A percentile compares a stretch with the other conserved stretches of the same genome.
Conservation (phyloP, 108 stramenopile species). For the Skeletonema menzelii region DNA sequence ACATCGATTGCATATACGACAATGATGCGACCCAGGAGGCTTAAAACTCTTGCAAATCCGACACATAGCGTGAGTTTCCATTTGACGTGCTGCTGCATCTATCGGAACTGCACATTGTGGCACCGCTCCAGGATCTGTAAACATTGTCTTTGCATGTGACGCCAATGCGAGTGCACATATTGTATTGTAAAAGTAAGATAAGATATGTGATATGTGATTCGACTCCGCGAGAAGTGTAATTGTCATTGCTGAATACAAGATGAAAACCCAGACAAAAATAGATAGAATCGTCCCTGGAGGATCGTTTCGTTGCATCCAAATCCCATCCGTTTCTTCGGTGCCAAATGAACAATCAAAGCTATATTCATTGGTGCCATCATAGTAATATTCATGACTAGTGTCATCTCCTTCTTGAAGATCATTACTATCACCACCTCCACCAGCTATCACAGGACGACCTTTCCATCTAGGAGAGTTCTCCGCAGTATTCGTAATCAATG, state of each 20-base stretch:
- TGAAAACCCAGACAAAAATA: slow-evolving; percentile 59
- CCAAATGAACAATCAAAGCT: slow-evolving; percentile 34
- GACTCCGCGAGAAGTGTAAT: slow-evolving; percentile 62
- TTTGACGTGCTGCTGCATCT: slow-evolving; percentile 55
- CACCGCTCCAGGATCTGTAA: slow-evolving; percentile 93
- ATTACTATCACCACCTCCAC: neutral
- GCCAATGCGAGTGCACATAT: slow-evolving; percentile 66
- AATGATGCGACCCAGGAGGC: slow-evolving; percentile 92
- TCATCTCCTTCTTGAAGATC: neutral
- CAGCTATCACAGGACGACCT: neutral
- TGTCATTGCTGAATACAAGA: slow-evolving; percentile 67
- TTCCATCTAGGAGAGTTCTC: neutral
- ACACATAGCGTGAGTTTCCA: slow-evolving; percentile 70
- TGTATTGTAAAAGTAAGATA: slow-evolving; percentile 59
- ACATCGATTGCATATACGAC: slow-evolving; percentile 95
- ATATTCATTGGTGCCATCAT: slow-evolving; percentile 39
- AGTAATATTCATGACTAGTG: slow-evolving; percentile 30
- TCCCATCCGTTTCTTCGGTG: slow-evolving; percentile 64
- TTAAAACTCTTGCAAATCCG: slow-evolving; percentile 91
- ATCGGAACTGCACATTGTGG: slow-evolving; percentile 72
- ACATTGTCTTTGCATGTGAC: slow-evolving; percentile 72
- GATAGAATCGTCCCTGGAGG: slow-evolving; percentile 76
- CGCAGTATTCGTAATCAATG: neutral
- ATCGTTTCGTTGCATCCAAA: slow-evolving; percentile 74
- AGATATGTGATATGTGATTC: slow-evolving; percentile 52